These are phyloP conservation scores for Albophoma yamanashiensis DNA, from an alignment of 2,329 filamentous ascomycete genomes.

Conservation along the genomic window DNA sequence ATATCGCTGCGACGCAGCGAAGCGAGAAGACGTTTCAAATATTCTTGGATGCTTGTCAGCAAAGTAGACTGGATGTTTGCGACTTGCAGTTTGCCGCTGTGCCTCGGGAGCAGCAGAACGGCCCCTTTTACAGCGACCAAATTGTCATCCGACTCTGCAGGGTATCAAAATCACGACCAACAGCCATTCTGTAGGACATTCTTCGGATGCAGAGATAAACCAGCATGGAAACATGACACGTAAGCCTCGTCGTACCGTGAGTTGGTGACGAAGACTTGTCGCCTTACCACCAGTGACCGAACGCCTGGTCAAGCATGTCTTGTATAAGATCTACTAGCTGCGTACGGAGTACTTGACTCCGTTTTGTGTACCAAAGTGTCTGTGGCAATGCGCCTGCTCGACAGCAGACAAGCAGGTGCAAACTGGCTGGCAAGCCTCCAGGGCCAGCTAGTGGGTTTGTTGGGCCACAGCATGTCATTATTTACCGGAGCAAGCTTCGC, in stretches of 20 bases:
- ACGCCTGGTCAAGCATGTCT: not conserved
- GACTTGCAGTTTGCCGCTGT: constrained; percentile 31
- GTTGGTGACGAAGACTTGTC: not conserved
- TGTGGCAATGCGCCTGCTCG: not conserved
- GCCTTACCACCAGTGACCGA: not conserved
- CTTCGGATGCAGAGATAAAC: no score
- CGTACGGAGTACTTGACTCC: no score
- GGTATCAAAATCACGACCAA: constrained; percentile 11
- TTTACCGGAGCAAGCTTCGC: not conserved
- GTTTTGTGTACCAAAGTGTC: not conserved
- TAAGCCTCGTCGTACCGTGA: not conserved
- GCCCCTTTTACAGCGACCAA: constrained; percentile 54
- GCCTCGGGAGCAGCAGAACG: constrained; percentile 32
- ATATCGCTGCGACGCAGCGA: constrained; percentile 62
- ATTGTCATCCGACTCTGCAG: constrained; percentile 45
- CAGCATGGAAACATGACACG: no score
- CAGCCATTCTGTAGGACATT: no score
- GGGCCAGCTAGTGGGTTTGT: not conserved
- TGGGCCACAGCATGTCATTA: not conserved
- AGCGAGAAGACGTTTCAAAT: constrained; percentile 57
- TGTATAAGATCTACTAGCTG: not conserved
- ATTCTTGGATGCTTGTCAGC: constrained; percentile 50
- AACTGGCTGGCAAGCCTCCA: no score
- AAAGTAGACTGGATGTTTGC: constrained; percentile 30
- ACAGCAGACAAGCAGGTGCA: not conserved